phyloP scores from a whole-genome alignment of 2,329 filamentous ascomycete species.

The Cordyceps cateniannulata region DNA sequence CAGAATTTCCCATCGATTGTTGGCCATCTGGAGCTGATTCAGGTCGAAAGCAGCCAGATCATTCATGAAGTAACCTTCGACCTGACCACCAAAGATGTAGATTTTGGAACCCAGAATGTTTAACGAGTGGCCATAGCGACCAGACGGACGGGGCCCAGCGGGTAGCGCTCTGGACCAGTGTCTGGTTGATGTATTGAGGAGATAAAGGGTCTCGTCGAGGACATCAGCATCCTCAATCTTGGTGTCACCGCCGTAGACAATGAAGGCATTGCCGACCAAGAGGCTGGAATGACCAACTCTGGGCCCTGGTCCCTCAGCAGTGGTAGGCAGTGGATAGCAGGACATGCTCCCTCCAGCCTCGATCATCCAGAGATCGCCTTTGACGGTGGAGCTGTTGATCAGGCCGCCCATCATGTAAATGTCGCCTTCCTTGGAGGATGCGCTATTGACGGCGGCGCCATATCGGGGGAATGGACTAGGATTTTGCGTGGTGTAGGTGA shows the following conservation, averaged over 20 bases:
- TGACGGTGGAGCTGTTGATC: constrained; percentile 90
- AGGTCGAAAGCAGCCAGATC: constrained; percentile 92
- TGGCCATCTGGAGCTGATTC: constrained; percentile 85
- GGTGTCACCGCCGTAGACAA: constrained; percentile 96
- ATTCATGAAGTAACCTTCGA: constrained; percentile 97
- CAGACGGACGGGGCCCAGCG: constrained; percentile 75
- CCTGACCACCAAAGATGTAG: constrained; percentile 94
- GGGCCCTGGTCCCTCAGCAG: constrained; percentile 88
- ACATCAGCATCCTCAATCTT: constrained; percentile 91
- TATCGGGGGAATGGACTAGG: constrained; percentile 91
- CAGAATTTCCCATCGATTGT: constrained; percentile 93
- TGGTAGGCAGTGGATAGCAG: constrained; percentile 87
- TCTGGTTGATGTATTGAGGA: constrained; percentile 94
- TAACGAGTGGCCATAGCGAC: constrained; percentile 90
- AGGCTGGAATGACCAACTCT: constrained; percentile 91
- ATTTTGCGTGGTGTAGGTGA: constrained; percentile 78
- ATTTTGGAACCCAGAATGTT: constrained; percentile 97
- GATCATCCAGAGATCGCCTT: constrained; percentile 96
- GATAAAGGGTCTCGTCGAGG: constrained; percentile 90
- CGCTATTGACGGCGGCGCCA: constrained; percentile 89
- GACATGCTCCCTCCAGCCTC: constrained; percentile 82
- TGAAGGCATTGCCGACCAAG: constrained; percentile 95
- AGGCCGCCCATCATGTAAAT: constrained; percentile 97
- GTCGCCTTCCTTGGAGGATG: constrained; percentile 91
- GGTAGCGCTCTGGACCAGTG: constrained; percentile 96